Evolutionary conservation across 1,284 basidiomycete genomes (phyloP), one percentile per base, ranked within the genome.

Genomic region (Ceratobasidium sp.): DNA sequence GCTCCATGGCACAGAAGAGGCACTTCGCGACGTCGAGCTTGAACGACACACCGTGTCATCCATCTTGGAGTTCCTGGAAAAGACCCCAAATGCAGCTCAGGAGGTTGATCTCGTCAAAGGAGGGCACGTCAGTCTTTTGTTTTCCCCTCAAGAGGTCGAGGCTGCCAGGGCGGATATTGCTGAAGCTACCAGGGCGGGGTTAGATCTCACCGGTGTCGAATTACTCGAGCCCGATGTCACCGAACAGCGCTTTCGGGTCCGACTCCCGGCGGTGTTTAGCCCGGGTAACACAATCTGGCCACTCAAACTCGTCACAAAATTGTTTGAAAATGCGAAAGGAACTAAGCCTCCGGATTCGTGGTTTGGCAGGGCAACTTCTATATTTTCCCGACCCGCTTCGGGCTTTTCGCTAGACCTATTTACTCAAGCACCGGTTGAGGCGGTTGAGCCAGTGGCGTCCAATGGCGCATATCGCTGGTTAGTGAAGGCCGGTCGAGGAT

Each of bases 271-370:
- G 3, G 85, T 90, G 20, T 85, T 83, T 68, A 84, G 84, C 26
- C 87, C 88, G 0, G 91, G 88, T 0, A 84, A 91, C 82, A 94
- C 94, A 80, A 82, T 95, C 38, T 95, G 92, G 91, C 94, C 93
- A 0, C 33, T 33, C 33, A 94, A 94, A 81, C 86, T 93, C 61
- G 92, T 93, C 78, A 91, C 92, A 0, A 86, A 89, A 56, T 84
- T 95, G 5, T 94, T 81, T 68, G 59, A 81, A 52, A 61, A 79
- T 13, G 82, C 82, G 13, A 79, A 75, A 57, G 56, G 54, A 33
- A 69, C 78, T 54, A 75, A 69, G 33, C 54, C 80, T 40, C 38
- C 62, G 59, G 76, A 56, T n/a, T 74, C 57, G 38, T 78, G 67
- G 62, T 33, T 76, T 15, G 33, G 52, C 40, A 66, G 50, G 38